These are phyloP conservation scores for Echites panduratus DNA, from an alignment of 257 asterid species.

Conservation along the genomic window DNA sequence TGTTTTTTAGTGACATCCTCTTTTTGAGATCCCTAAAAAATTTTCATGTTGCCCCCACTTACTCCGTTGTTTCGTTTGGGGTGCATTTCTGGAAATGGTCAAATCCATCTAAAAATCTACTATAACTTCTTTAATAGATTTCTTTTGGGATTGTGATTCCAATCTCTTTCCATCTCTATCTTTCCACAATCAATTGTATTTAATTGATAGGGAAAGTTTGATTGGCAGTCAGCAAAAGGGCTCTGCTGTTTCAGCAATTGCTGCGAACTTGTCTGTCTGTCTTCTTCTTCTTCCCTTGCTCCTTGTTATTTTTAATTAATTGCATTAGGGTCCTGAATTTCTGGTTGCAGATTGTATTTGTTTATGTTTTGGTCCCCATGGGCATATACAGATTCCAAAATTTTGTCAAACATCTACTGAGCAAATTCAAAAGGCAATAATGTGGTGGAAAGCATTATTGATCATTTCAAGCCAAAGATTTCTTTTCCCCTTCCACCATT, in stretches of 20 bases:
- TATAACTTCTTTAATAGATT: slow-evolving; percentile 8
- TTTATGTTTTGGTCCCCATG: slow-evolving; percentile 13
- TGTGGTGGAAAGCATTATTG: slow-evolving; percentile 19
- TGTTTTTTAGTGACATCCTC: slow-evolving; percentile 16
- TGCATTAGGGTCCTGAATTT: slow-evolving; percentile 10
- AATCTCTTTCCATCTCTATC: slow-evolving; percentile 25
- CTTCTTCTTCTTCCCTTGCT: neutral
- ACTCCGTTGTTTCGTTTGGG: neutral
- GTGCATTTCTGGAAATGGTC: slow-evolving; percentile 22
- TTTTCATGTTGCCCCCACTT: neutral
- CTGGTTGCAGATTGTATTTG: slow-evolving; percentile 4
- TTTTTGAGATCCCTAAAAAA: slow-evolving; percentile 17
- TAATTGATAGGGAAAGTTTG: slow-evolving; percentile 19
- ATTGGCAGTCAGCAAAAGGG: slow-evolving; percentile 16
- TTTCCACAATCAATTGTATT: slow-evolving; percentile 5
- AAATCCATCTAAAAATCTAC: slow-evolving; percentile 15
- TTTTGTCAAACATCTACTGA: neutral
- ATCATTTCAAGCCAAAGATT: slow-evolving; percentile 3
- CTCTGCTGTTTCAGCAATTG: slow-evolving; percentile 12
- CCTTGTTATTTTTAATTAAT: neutral
- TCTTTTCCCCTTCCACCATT: neutral
- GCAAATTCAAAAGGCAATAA: neutral
- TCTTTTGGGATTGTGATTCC: slow-evolving; percentile 21
- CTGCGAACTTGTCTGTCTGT: slow-evolving; percentile 17
- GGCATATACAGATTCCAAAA: slow-evolving; percentile 2